phyloP scores from a whole-genome alignment of 2,329 filamentous ascomycete genomes.

The Emmonsia crescens region DNA sequence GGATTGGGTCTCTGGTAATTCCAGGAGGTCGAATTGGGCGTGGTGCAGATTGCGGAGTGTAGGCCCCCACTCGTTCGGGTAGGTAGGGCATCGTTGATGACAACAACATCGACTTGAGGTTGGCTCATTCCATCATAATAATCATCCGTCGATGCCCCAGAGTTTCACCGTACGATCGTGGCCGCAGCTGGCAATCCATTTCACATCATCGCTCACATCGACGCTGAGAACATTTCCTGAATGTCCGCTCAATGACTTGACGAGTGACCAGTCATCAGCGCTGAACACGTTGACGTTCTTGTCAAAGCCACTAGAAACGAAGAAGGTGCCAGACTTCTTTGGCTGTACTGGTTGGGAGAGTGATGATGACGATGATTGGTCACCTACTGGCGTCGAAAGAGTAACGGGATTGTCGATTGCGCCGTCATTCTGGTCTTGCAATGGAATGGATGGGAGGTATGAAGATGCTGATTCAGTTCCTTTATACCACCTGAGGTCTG shows the following conservation, averaged over 20 bases:
- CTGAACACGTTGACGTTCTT: slow-evolving; percentile 93
- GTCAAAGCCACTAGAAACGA: slow-evolving; percentile 85
- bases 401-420: slow-evolving; percentile 14
- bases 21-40: not conserved
- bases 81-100: not conserved
- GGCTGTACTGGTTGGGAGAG: slow-evolving; percentile 42
- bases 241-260: slow-evolving; percentile 81
- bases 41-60: not conserved
- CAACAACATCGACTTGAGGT: not conserved
- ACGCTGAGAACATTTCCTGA: slow-evolving; percentile 85
- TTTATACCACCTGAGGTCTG: slow-evolving; percentile 89
- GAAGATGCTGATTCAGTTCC: slow-evolving; percentile 64
- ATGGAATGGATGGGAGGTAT: slow-evolving; percentile 48
- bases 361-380: slow-evolving; percentile 8
- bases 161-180: slow-evolving; percentile 93
- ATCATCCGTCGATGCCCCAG: slow-evolving; percentile 76
- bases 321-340: slow-evolving; percentile 82
- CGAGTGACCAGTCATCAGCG: slow-evolving; percentile 86
- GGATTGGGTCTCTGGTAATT: not conserved
- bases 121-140: slow-evolving; percentile 18
- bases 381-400: slow-evolving; percentile 9
- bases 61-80: not conserved
- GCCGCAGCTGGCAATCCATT: slow-evolving; percentile 89
- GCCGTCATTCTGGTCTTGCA: slow-evolving; percentile 50
- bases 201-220: slow-evolving; percentile 74